These are phyloP conservation scores for Oryza rufipogon DNA, from an alignment of 176 grass and related monocot species.

Conservation along the genomic window DNA sequence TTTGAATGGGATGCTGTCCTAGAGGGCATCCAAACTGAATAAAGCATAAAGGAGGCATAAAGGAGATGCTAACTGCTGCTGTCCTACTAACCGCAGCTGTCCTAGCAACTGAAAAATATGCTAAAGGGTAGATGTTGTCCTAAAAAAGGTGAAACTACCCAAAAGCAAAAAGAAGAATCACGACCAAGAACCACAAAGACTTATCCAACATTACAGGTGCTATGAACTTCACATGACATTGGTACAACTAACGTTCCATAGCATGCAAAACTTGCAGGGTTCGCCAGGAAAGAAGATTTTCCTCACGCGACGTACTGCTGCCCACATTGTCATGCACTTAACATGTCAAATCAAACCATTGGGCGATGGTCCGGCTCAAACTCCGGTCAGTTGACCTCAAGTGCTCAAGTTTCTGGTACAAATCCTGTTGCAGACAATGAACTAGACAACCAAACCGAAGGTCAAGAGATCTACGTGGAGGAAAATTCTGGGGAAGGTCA, in stretches of 20 bases:
- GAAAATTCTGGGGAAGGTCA: not conserved
- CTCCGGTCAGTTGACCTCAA: slow-evolving; percentile 14
- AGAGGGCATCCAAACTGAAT: no score
- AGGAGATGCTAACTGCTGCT: no score
- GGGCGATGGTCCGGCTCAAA: slow-evolving; percentile 23
- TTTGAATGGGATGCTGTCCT: no score
- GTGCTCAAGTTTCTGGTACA: not conserved
- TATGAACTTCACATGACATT: not conserved
- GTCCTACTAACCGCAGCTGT: no score
- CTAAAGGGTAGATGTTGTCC: no score
- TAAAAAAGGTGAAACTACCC: no score
- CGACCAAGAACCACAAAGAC: no score
- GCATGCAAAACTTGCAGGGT: slow-evolving; percentile 35
- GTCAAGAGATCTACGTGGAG: slow-evolving; percentile 24
- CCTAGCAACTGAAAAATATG: no score
- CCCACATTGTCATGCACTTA: slow-evolving; percentile 62
- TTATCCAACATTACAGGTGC: no score
- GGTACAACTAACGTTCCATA: not conserved
- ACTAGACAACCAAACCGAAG: slow-evolving; percentile 21
- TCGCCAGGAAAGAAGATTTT: slow-evolving; percentile 58
- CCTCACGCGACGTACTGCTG: slow-evolving; percentile 60
- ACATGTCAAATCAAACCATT: slow-evolving; percentile 41
- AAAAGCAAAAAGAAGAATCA: no score
- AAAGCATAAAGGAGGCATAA: no score
- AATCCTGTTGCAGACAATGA: slow-evolving; percentile 35